Evolutionary conservation across 371 early-diverging fungal species (phyloP).

Genomic region (Edhazardia aedis): DNA sequence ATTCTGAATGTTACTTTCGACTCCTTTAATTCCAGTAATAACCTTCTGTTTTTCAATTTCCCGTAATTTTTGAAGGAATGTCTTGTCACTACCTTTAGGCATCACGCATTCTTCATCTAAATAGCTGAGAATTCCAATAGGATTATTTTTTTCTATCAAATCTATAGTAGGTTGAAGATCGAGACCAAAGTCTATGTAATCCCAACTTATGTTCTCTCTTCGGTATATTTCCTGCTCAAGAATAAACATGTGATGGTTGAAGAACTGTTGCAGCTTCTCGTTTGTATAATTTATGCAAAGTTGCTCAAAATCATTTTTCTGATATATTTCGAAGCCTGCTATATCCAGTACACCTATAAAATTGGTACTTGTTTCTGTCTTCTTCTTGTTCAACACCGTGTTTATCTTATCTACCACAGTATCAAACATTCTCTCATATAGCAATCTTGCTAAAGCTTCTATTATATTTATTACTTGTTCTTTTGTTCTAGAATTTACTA

Average conservation of each 20-base stretch:
- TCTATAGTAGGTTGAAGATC: conserved; percentile 95
- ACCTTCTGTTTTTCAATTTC: too few species aligned
- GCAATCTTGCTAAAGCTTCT: conserved; percentile 67
- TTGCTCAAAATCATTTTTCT: conserved; percentile 89
- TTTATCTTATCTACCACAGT: conserved; percentile 68
- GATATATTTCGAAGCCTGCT: conserved; percentile 96
- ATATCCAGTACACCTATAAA: conserved; percentile 98
- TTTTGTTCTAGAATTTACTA: conserved; percentile 60
- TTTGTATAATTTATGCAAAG: conserved; percentile 98
- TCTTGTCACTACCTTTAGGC: conserved; percentile 80
- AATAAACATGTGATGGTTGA: conserved; percentile 98
- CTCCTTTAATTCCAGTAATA: neutral
- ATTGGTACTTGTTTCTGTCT: conserved; percentile 49
- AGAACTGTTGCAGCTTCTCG: conserved; percentile 96
- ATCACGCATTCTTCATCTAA: conserved; percentile 97
- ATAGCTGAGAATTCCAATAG: conserved; percentile 81
- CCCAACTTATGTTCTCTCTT: conserved; percentile 86
- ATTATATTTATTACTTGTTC: conserved; percentile 66
- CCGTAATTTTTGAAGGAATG: conserved; percentile 74
- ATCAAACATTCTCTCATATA: conserved; percentile 93
- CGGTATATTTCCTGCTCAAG: conserved; percentile 92
- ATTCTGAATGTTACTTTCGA: too few species aligned
- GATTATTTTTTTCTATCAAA: conserved; percentile 75
- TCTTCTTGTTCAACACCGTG: conserved; percentile 53
- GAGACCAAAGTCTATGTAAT: conserved; percentile 90